Conservation (phyloP, 2,329 filamentous ascomycete species). For the Blastomyces gilchristii region DNA sequence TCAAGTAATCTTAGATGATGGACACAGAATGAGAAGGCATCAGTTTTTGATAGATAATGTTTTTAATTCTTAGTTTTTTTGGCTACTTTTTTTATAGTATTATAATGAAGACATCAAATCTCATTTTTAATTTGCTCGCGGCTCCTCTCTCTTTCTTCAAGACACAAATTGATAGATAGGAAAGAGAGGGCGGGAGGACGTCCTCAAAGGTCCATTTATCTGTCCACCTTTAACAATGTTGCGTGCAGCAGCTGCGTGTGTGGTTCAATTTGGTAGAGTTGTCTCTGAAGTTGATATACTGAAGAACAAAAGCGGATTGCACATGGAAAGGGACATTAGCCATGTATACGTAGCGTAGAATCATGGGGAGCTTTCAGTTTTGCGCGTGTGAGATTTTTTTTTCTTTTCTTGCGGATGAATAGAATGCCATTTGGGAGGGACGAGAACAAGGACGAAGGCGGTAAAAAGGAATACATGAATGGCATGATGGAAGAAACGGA, state of each 20-base stretch:
- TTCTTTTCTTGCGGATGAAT: constrained; percentile 1
- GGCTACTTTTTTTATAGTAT: background rate
- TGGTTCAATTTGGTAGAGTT: background rate
- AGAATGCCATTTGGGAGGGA: constrained; percentile 1
- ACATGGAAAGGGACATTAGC: background rate
- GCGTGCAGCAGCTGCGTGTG: background rate
- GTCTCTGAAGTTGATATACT: background rate
- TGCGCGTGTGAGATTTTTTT: background rate
- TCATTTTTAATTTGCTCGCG: background rate
- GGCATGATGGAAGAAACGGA: constrained; percentile 14
- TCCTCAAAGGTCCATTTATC: background rate
- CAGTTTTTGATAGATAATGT: background rate
- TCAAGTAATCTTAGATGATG: background rate
- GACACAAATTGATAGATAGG: background rate
- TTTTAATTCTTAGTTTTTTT: background rate
- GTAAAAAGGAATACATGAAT: constrained; percentile 6
- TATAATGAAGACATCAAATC: background rate
- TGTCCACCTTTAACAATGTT: background rate
- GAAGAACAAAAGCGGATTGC: constrained; percentile 14
- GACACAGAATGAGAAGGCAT: background rate
- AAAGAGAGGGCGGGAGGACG: background rate
- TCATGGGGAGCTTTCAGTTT: constrained; percentile 2
- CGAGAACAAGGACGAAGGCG: background rate
- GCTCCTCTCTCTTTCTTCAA: background rate
- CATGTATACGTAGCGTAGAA: background rate